These are phyloP conservation scores for Priceomyces melissophilus DNA, from an alignment of 805 yeast species.

Conservation along the genomic window DNA sequence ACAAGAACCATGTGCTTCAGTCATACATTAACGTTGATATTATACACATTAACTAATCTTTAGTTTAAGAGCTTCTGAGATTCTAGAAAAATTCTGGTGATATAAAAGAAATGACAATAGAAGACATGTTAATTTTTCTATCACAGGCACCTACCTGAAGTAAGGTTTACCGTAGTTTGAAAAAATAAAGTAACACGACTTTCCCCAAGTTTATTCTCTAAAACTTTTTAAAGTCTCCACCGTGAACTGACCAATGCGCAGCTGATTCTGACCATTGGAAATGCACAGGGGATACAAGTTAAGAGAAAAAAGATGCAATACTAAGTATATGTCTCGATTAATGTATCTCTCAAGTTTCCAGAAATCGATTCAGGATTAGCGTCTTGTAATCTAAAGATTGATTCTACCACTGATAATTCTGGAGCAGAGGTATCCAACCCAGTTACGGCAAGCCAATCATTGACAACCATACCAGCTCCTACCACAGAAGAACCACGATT, in stretches of 20 bases:
- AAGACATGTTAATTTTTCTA: no score
- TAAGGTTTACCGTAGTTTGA: neutral
- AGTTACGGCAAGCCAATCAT: constrained; percentile 96
- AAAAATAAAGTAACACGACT: neutral
- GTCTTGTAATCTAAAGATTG: constrained; percentile 90
- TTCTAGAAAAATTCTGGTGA: neutral
- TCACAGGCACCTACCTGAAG: no score
- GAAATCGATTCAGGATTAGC: constrained; percentile 85
- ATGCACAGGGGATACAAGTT: neutral
- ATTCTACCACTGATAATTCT: constrained; percentile 92
- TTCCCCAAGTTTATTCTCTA: no score
- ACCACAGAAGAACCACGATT: constrained; percentile 97
- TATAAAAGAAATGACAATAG: no score
- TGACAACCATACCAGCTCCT: constrained; percentile 98
- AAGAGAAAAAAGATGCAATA: neutral
- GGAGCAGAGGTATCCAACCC: constrained; percentile 99
- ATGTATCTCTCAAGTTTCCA: constrained; percentile 83
- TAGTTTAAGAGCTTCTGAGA: neutral
- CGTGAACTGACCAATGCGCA: neutral
- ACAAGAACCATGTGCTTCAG: no score
- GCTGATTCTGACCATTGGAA: neutral
- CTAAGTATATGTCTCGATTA: constrained; percentile 86
- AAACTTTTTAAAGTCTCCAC: neutral
- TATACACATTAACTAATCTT: no score
- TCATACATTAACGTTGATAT: no score